Evolutionary conservation across 2,329 filamentous ascomycete genomes (phyloP), one percentile per base, ranked within the genome.

Genomic region (Meredithiella fracta): DNA sequence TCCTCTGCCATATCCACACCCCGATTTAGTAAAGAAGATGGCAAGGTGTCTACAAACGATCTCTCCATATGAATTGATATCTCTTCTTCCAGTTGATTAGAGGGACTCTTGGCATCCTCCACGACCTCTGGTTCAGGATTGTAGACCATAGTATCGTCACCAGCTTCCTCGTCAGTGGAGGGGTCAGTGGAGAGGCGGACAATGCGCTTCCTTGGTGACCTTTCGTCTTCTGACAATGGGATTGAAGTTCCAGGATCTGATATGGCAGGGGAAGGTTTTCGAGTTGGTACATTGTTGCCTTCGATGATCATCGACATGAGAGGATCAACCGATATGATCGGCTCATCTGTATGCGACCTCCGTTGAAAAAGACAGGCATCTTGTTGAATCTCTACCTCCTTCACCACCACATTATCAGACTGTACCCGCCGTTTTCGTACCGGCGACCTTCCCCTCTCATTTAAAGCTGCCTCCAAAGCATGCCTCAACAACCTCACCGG

Each of bases 391-490:
- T 40, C 50, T 14, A 52, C n/a, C 9, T 49, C 23, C 15, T 26
- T 8, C 23, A 25, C 22, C 8, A 11, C 17, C 2, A 8, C 9
- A 49, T 23, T 14, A 2, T 26, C 44, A 49, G 11, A 2, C 25
- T 49, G 20, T 14, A 8, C 38, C 31, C 9, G n/a, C 31, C 15
- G 15, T 23, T 38, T 37, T 38, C 50, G 37, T 17, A 52, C 22
- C 15, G 50, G 50, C 23, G 50, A 37, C 15, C 50, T 17, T 9
- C 50, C 50, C 23, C 50, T 37, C 34, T 49, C 15, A 11, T 26
- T n/a, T 26, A 50, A 53, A 11, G 26, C 42, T 14, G 31, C 42
- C 23, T 53, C 55, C 15, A 53, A n/a, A 9, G 49, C 54, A 20
- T 53, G 22, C 1, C 38, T 37, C 55, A 49, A 26, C 17, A 44